A percentile compares a stretch with the other conserved stretches of the same genome.
These are phyloP conservation scores for Lactifluus hygrophoroides DNA, from an alignment of 768 basidiomycete genomes.

Conservation along the genomic window DNA sequence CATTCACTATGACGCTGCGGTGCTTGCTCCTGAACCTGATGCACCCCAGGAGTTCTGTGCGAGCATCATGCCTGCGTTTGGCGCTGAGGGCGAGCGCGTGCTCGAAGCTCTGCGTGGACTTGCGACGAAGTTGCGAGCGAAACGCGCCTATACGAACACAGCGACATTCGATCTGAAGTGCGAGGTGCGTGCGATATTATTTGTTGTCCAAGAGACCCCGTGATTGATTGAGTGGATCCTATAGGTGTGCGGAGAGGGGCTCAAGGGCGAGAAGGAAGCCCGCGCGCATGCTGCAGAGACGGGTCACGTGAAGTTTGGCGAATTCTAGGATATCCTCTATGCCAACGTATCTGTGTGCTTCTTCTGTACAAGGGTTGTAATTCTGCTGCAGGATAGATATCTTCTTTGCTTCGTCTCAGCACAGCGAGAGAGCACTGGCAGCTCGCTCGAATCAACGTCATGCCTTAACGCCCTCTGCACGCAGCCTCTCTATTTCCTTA, in stretches of 20 bases:
- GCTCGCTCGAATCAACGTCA: too few relatives aligned
- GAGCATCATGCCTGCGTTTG: slow-evolving; percentile 53
- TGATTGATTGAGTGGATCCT: not conserved
- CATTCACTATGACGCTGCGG: slow-evolving; percentile 92
- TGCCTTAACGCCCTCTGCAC: not conserved
- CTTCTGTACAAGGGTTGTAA: not conserved
- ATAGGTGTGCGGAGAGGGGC: slow-evolving; percentile 76
- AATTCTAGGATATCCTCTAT: slow-evolving; percentile 40
- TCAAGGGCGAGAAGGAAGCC: slow-evolving; percentile 94
- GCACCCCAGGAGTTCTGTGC: slow-evolving; percentile 87
- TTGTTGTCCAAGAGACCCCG: not conserved
- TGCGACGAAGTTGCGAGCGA: slow-evolving; percentile 59
- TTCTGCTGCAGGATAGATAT: not conserved
- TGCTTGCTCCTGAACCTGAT: slow-evolving; percentile 66
- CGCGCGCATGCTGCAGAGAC: slow-evolving; percentile 80
- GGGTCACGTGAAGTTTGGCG: slow-evolving; percentile 79
- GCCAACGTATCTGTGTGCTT: not conserved
- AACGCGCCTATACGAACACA: slow-evolving; percentile 86
- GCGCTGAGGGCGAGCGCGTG: slow-evolving; percentile 42
- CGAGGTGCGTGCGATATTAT: slow-evolving; percentile 41
- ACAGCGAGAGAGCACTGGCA: too few relatives aligned
- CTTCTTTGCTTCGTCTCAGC: too few relatives aligned
- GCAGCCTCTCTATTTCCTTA: slow-evolving; percentile 28
- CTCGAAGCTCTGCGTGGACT: slow-evolving; percentile 61
- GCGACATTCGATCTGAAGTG: slow-evolving; percentile 86